Percentiles rank a stretch among this genome's conserved stretches.
Evolutionary conservation across 2,329 filamentous ascomycete species (phyloP).

Genomic region (Aspergillus latus): DNA sequence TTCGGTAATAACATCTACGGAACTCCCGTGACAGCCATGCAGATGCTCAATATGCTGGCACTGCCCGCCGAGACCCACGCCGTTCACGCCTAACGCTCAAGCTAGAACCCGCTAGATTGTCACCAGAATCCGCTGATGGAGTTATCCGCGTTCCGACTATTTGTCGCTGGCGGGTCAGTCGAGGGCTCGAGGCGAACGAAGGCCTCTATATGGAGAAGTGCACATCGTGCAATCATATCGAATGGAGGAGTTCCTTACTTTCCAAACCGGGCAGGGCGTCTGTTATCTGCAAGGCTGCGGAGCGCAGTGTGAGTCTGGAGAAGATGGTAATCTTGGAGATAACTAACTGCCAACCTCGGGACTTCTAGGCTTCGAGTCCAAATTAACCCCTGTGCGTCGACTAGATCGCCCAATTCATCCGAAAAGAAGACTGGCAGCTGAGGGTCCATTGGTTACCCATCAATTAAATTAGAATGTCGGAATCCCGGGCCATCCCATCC

Average conservation of each 20-base stretch:
- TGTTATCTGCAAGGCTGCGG: neutral
- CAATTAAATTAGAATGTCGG: slow-evolving; percentile 5
- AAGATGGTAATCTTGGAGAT: neutral
- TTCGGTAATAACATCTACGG: slow-evolving; percentile 1
- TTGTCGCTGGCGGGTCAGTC: slow-evolving; percentile 4
- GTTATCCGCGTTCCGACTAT: slow-evolving; percentile 23
- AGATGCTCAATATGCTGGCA: neutral
- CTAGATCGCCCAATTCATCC: neutral
- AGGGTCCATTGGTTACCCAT: too few relatives aligned
- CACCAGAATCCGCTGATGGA: slow-evolving; percentile 29
- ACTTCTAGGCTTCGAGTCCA: slow-evolving; percentile 1
- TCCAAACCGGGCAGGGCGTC: neutral
- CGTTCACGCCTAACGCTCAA: slow-evolving; percentile 21
- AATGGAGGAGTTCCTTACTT: neutral
- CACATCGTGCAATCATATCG: neutral
- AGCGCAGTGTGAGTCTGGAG: neutral
- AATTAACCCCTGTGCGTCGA: neutral
- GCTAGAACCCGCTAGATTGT: slow-evolving; percentile 37
- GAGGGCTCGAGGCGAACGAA: neutral
- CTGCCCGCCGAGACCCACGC: slow-evolving; percentile 17
- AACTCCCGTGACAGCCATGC: neutral
- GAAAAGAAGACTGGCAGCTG: neutral
- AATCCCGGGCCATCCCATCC: slow-evolving; percentile 6
- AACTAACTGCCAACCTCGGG: neutral
- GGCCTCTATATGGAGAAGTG: neutral